phyloP scores from a whole-genome alignment of 192 early-diverging fungal genomes.

The Coemansia sp. region DNA sequence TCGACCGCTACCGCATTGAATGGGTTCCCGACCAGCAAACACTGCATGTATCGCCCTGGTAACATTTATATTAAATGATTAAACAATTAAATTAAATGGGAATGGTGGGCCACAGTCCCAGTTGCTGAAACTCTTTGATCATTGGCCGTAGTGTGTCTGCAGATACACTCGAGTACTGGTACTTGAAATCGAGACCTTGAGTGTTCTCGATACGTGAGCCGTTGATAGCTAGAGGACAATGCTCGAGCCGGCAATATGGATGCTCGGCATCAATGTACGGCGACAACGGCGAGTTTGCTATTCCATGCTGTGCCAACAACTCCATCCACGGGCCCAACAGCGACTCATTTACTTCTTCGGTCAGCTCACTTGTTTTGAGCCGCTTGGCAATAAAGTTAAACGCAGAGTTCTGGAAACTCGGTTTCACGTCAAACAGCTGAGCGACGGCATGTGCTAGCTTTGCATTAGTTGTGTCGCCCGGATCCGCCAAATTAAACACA shows the following conservation, averaged over 20 bases:
- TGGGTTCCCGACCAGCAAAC: conserved; percentile 7
- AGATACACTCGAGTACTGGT: conserved; percentile 68
- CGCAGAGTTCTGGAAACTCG: conserved; percentile 37
- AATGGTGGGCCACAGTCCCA: conserved; percentile 78
- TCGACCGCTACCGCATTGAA: conserved; percentile 31
- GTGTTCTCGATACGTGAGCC: conserved; percentile 74
- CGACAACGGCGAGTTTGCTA: conserved; percentile 81
- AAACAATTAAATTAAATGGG: conserved; percentile 4
- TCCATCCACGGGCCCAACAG: conserved; percentile 92
- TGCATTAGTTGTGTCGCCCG: conserved; percentile 76
- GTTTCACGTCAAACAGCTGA: conserved; percentile 26
- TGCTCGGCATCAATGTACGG: conserved; percentile 94
- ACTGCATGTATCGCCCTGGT: conserved; percentile 13
- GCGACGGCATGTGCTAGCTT: conserved; percentile 31
- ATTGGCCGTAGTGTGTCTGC: conserved; percentile 67
- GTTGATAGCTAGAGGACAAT: conserved; percentile 74
- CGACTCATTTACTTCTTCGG: conserved; percentile 93
- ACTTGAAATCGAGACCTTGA: conserved; percentile 63
- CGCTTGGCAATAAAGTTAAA: conserved; percentile 45
- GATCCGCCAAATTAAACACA: conserved; percentile 82
- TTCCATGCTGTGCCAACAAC: conserved; percentile 67
- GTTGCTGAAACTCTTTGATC: conserved; percentile 76
- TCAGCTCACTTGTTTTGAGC: conserved; percentile 80
- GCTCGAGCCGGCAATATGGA: conserved; percentile 67
- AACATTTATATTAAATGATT: not conserved